Base-by-base conservation (phyloP, 345 rosid genomes). In the Eucalyptus curtisii region DNA sequence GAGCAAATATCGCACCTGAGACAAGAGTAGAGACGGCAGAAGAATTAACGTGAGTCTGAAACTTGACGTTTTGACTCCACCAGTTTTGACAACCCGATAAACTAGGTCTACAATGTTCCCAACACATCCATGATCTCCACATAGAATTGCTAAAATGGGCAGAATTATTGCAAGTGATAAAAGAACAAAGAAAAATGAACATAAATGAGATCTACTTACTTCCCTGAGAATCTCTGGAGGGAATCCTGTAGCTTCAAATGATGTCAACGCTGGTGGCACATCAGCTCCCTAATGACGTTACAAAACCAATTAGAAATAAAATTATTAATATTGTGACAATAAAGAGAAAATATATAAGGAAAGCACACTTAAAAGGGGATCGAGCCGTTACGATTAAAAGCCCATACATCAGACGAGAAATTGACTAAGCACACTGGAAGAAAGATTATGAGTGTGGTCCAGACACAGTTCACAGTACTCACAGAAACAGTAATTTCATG, bases 1-100 rank as follows among this genome's bases (percentile, higher is more conserved):
- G 96, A 95, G 98, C 97, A 94, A 98, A 98, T 96, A 97, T 98
- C 99, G 99, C 98, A 96, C 96, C 99, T 96, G 96, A 95, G 98
- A 93, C 94, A 95, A 97, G 95, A 96, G 96, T 95, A 94, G 95
- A 95, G 95, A 93, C 91, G 95, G 91, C 90, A 94, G 91, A 95
- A 92, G 92, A 93, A 94, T 94, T 90, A 96, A 95, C 92, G 90
- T 89, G 94, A 92, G 93, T 90, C 93, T 94, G 93, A 93, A 89
- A 88, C 93, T 93, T 89, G 92, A 90, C 86, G 92, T 91, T 93
- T 90, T 95, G 94, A 95, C 96, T 91, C 93, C 92, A 93, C 89
- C 88, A 93, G 93, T 90, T 90, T 66, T 91, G 84, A 93, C 33
- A 90, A 89, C 61, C 88, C 91, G 49, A 89, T 82, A 90, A 47